These are phyloP conservation scores for Adiantum capillusveneris DNA, from an alignment of 75 land plant species.

Conservation along the genomic window DNA sequence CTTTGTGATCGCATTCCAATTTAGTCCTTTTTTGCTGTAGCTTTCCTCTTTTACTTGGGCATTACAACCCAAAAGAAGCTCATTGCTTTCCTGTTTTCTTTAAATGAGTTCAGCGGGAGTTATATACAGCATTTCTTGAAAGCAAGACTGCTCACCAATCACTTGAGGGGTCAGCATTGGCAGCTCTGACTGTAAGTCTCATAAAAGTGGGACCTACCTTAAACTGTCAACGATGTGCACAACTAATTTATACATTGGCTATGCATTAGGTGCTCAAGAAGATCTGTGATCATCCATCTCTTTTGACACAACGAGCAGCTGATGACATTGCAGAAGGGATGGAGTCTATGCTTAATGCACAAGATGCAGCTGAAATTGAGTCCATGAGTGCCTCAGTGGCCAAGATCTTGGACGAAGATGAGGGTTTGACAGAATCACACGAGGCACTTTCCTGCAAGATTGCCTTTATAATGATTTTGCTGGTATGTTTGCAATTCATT, in stretches of 20 bases:
- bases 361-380: slow-evolving; percentile 40
- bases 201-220: too few species aligned
- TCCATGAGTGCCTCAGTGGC: slow-evolving; percentile 60
- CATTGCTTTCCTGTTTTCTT: neutral
- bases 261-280: slow-evolving; percentile 81
- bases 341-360: slow-evolving; percentile 53
- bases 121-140: slow-evolving; percentile 83
- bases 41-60: too few species aligned
- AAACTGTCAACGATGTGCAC: too few species aligned
- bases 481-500: slow-evolving; percentile 42
- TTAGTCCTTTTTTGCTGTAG: too few species aligned
- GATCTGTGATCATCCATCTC: slow-evolving; percentile 95
- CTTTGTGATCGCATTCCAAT: too few species aligned
- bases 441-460: slow-evolving; percentile 78
- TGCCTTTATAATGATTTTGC: slow-evolving; percentile 61
- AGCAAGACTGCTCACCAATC: slow-evolving; percentile 72
- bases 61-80: too few species aligned
- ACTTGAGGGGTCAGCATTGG: slow-evolving; percentile 68
- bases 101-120: slow-evolving; percentile 43
- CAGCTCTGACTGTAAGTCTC: slow-evolving; percentile 80
- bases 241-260: neutral
- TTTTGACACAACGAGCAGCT: slow-evolving; percentile 87
- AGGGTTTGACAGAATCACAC: slow-evolving; percentile 12
- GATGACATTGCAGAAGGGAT: slow-evolving; percentile 89
- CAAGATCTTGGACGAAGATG: slow-evolving; percentile 23